Evolutionary conservation across 768 basidiomycete species (phyloP).

Genomic region (Zangia roseola): DNA sequence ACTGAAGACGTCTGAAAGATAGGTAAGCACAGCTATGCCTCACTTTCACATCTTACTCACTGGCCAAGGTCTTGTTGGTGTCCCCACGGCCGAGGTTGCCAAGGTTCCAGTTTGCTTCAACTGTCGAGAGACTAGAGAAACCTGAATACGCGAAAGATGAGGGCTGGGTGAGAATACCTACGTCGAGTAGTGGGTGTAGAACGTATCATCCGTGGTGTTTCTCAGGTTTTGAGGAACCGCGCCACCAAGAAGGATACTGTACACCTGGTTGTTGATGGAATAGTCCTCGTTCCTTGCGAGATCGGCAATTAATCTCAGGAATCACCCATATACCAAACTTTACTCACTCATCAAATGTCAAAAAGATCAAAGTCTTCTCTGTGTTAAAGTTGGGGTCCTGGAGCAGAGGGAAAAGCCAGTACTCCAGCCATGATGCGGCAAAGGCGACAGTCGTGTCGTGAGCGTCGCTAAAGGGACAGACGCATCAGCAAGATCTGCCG

Average conservation of each 20-base stretch:
- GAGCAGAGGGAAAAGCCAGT: constrained; percentile 52
- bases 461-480: constrained; percentile 42
- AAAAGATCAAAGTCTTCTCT: constrained; percentile 51
- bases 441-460: constrained; percentile 58
- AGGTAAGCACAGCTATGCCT: not conserved
- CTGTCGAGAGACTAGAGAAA: constrained; percentile 41
- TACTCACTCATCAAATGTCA: constrained; percentile 62
- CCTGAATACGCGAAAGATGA: not conserved
- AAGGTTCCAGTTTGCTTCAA: constrained; percentile 60
- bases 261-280: constrained; percentile 45
- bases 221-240: constrained; percentile 41
- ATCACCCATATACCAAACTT: not conserved
- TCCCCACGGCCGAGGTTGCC: constrained; percentile 56
- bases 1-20: constrained; percentile 44
- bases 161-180: constrained; percentile 1
- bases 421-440: constrained; percentile 44
- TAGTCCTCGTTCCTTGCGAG: constrained; percentile 25
- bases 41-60: not conserved
- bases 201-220: constrained; percentile 48
- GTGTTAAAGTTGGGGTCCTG: constrained; percentile 51
- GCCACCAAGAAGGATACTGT: constrained; percentile 41
- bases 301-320: not conserved
- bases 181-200: constrained; percentile 59
- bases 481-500: not conserved
- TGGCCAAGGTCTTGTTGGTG: constrained; percentile 40